Conservation (phyloP, 352 stramenopile genomes). For the Pythium biforme region DNA sequence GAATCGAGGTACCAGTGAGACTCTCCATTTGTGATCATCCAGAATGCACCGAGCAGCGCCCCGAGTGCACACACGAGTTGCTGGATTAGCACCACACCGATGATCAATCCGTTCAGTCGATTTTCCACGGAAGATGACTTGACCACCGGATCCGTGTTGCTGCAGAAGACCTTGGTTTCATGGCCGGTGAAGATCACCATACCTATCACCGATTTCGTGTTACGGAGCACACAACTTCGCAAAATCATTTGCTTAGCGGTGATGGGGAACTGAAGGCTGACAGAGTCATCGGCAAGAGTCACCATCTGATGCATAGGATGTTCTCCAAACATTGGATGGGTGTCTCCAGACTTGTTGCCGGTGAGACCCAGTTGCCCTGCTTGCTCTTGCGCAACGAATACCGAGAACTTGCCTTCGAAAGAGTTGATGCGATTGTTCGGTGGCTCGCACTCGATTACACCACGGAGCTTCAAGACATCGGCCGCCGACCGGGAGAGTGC, state of each 20-base stretch:
- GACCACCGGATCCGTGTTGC: conserved; percentile 69
- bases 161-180: conserved; percentile 85
- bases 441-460: conserved; percentile 66
- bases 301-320: conserved; percentile 31
- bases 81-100: conserved; percentile 71
- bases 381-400: conserved; percentile 37
- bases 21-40: conserved; percentile 64
- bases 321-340: background rate
- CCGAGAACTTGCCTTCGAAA: conserved; percentile 75
- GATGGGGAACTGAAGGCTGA: conserved; percentile 52
- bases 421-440: conserved; percentile 85
- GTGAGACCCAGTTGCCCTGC: conserved; percentile 37
- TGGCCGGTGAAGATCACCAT: conserved; percentile 90
- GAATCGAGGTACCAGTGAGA: conserved; percentile 66
- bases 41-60: conserved; percentile 58
- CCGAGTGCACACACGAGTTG: conserved; percentile 71
- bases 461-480: conserved; percentile 45
- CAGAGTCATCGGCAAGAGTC: conserved; percentile 31
- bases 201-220: conserved; percentile 80
- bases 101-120: conserved; percentile 69
- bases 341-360: background rate
- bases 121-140: conserved; percentile 81
- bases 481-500: conserved; percentile 23
- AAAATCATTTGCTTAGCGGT: conserved; percentile 89
- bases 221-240: conserved; percentile 85